These are phyloP conservation scores for Nicotiana paniculata DNA, from an alignment of 257 asterid species.

Conservation along the genomic window DNA sequence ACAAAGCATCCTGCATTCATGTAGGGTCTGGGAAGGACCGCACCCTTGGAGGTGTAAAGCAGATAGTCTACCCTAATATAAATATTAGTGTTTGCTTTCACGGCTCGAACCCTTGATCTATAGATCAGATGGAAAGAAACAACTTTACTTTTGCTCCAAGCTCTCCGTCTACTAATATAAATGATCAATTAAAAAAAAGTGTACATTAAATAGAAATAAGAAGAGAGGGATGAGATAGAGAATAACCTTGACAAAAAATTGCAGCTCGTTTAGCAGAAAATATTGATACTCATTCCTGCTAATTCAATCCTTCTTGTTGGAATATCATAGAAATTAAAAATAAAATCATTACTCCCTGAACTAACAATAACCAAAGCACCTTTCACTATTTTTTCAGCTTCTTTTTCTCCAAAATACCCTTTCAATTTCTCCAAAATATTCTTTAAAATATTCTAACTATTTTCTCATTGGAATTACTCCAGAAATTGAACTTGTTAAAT, in stretches of 20 bases:
- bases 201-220: not conserved
- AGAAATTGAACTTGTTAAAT: not conserved
- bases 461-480: not conserved
- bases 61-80: no score
- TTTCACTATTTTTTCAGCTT: not conserved
- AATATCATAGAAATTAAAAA: not conserved
- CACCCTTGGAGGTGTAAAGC: no score
- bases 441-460: conserved; percentile 1
- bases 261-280: not conserved
- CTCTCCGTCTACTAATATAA: no score
- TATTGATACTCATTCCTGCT: not conserved
- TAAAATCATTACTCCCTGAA: conserved; percentile 7
- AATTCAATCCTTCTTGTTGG: not conserved
- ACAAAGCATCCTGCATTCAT: no score
- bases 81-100: no score
- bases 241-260: conserved; percentile 2
- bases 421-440: not conserved
- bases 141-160: no score
- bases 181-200: no score
- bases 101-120: no score
- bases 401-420: not conserved
- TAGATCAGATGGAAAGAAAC: no score
- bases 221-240: not conserved
- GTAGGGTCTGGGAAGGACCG: no score
- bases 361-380: conserved; percentile 6